Evolutionary conservation across 2,329 filamentous ascomycete genomes (phyloP), one percentile per base, ranked within the genome.

Genomic region (Fusarium nelsonii): DNA sequence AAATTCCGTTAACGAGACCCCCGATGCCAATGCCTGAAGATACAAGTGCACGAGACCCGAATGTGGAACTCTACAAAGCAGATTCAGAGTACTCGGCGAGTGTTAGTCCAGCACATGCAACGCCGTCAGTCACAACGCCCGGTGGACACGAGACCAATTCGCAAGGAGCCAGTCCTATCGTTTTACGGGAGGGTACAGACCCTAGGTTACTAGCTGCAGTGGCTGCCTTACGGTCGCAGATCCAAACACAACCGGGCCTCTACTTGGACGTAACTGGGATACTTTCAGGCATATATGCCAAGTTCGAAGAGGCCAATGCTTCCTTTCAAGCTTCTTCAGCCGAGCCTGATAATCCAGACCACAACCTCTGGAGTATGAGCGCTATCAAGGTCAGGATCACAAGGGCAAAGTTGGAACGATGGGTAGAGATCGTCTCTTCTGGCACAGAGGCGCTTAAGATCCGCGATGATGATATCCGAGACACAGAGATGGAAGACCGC

Each of bases 311-410:
- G 40, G 81, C 80, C 18, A 82, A 81, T 50, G 75, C 76, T 3
- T 73, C 77, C 0, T 76, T 83, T 14, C 76, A 78, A 4, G 71
- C 74, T 3, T 69, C 72, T 0, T 74, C 78, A 4, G 68, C 75
- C 0, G 77, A 81, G 8, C 63, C 73, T 0, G 79, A 74, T n/a
- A 73, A 71, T 0, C 78, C 78, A 54, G 80, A 83, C 12, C 81
- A 81, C 52, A 84, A 83, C 46, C 70, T 85, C 0, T 86, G 84
- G 84, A 82, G 82, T 8, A 75, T 85, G 65, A 82, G 81, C 0
- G 81, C 84, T 0, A 78, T 81, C 37, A 85, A 85, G 44, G 74
- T 87, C 1, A 78, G 80, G 20, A 81, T 85, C 34, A 82, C 82
- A 1, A 80, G 80, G 8, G 75, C 80, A 4, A 85, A 84, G 63